A percentile compares a stretch with the other conserved stretches of the same genome.
Conservation (phyloP, 352 stramenopile genomes). For the Globisporangium recalcitrans region DNA sequence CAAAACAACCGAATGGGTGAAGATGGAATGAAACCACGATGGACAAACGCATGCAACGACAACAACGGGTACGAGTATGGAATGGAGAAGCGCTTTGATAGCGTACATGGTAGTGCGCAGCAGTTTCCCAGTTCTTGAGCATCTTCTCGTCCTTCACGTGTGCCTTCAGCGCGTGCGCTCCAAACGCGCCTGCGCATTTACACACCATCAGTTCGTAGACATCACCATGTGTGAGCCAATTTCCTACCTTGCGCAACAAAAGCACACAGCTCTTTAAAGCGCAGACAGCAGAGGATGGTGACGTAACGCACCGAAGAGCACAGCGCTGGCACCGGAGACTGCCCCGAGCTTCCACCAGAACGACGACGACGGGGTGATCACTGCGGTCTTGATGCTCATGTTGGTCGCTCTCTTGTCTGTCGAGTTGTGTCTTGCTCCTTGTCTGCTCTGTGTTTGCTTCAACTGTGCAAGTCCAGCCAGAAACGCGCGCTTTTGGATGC, state of each 20-base stretch:
- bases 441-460: neutral
- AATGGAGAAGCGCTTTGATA: neutral
- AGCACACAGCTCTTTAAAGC: neutral
- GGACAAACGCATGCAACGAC: neutral
- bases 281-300: neutral
- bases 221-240: neutral
- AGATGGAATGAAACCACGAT: constrained; percentile 1
- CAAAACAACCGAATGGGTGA: neutral
- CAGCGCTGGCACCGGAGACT: constrained; percentile 56
- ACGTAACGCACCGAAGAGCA: constrained; percentile 38
- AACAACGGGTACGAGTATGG: neutral
- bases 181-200: constrained; percentile 56
- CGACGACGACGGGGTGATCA: constrained; percentile 54
- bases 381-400: constrained; percentile 40
- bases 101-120: constrained; percentile 71
- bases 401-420: neutral
- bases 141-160: constrained; percentile 69
- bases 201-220: neutral
- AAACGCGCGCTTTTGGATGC: neutral
- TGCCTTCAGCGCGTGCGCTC: constrained; percentile 63
- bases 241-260: neutral
- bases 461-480: neutral
- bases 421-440: neutral
- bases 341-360: constrained; percentile 81
- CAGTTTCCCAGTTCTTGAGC: constrained; percentile 84